Percentiles rank a stretch among this genome's conserved stretches.
Evolutionary conservation across 129 eudicot species (phyloP).

Genomic region (Saussurea involucrata): DNA sequence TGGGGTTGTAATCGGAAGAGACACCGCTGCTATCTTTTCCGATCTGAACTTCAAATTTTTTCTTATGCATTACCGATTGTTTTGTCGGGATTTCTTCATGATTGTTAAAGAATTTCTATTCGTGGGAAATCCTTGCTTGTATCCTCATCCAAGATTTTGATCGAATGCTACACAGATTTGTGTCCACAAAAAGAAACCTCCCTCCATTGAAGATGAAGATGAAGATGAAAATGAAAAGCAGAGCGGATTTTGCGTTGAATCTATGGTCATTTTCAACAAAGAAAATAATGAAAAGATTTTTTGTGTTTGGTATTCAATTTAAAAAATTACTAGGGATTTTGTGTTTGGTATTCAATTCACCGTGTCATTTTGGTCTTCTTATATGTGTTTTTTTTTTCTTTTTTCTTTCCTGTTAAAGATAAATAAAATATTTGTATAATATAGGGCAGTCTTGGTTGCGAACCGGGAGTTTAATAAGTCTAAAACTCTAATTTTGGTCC

Average conservation of each 20-base stretch:
- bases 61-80: conserved; percentile 64
- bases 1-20: conserved; percentile 73
- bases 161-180: conserved; percentile 1
- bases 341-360: no score
- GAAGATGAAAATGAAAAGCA: conserved; percentile 4
- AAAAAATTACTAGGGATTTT: no score
- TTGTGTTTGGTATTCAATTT: no score
- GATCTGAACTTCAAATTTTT: conserved; percentile 57
- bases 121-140: background rate
- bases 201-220: conserved; percentile 26
- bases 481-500: no score
- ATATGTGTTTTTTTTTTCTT: no score
- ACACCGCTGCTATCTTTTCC: conserved; percentile 64
- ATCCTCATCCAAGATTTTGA: conserved; percentile 13
- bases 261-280: conserved; percentile 21
- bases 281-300: no score
- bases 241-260: conserved; percentile 30
- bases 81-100: background rate
- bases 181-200: conserved; percentile 6
- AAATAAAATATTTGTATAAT: no score
- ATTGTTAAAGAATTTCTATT: background rate
- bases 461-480: no score
- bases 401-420: no score
- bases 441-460: no score
- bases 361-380: no score